Conservation (phyloP, 345 rosid species). For the Gossypium ekmanianum region DNA sequence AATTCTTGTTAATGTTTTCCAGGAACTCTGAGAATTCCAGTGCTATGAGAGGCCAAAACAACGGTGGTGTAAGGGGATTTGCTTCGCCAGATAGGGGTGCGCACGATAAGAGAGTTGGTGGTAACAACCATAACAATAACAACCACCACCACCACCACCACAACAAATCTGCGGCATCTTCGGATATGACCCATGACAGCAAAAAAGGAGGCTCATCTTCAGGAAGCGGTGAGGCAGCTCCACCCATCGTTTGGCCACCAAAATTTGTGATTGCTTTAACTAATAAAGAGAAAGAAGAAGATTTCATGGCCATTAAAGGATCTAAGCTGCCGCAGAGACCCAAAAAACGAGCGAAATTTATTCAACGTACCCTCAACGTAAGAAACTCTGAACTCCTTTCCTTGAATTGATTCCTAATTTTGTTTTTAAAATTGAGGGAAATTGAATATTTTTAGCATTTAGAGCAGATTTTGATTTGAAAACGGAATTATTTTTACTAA, state of each 20-base stretch:
- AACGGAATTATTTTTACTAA: not conserved
- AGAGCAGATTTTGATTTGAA: constrained; percentile 10
- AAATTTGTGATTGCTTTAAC: constrained; percentile 71
- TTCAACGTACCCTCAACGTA: constrained; percentile 75
- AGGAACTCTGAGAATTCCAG: constrained; percentile 59
- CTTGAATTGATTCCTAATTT: constrained; percentile 6
- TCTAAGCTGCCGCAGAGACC: constrained; percentile 79
- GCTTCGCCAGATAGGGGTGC: constrained; percentile 50
- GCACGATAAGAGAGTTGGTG: constrained; percentile 42
- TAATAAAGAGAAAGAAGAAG: constrained; percentile 80
- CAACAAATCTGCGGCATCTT: constrained; percentile 45
- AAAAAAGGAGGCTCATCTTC: constrained; percentile 67
- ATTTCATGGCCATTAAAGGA: constrained; percentile 67
- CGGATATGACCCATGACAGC: constrained; percentile 59
- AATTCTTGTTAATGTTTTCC: not conserved
- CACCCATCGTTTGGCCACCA: constrained; percentile 60
- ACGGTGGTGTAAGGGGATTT: constrained; percentile 47
- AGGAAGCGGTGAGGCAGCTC: constrained; percentile 59
- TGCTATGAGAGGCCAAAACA: constrained; percentile 64
- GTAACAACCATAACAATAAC: constrained; percentile 17
- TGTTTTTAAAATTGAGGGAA: not conserved
- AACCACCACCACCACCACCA: constrained; percentile 19
- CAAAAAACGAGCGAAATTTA: constrained; percentile 65
- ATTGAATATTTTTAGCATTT: not conserved
- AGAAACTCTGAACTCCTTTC: constrained; percentile 20